Evolutionary conservation across 495 filamentous ascomycete species (phyloP).

Genomic region (Neurospora tetrasperma): DNA sequence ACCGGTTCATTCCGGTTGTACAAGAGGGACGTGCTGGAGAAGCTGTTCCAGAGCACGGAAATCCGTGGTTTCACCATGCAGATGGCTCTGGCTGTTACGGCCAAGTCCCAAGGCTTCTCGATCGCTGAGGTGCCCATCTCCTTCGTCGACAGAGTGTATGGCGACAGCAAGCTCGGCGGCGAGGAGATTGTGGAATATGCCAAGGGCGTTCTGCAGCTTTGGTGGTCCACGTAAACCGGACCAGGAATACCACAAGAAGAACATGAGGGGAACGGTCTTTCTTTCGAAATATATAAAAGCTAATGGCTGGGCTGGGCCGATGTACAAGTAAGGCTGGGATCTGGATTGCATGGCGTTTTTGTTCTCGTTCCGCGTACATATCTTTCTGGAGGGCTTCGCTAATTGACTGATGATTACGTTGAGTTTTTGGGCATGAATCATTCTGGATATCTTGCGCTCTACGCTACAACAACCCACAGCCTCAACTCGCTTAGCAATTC

Average conservation of each 20-base stretch:
- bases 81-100: constrained; percentile 85
- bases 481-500: constrained; percentile 50
- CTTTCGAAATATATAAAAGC: background rate
- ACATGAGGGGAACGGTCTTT: background rate
- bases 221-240: constrained; percentile 48
- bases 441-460: background rate
- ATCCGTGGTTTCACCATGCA: constrained; percentile 97
- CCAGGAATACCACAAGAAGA: background rate
- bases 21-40: constrained; percentile 79
- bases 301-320: background rate
- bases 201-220: constrained; percentile 82
- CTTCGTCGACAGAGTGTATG: constrained; percentile 92
- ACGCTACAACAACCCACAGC: background rate
- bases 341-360: constrained; percentile 13
- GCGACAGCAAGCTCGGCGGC: constrained; percentile 88
- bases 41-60: constrained; percentile 80
- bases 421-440: background rate
- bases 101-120: constrained; percentile 82
- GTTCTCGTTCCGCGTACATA: constrained; percentile 2
- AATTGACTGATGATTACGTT: background rate
- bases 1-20: constrained; percentile 93
- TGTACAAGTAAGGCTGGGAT: constrained; percentile 5
- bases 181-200: constrained; percentile 97
- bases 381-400: background rate
- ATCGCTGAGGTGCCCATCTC: constrained; percentile 91